These are phyloP conservation scores for Pichia scutulata DNA, from an alignment of 805 yeast genomes.

Conservation along the genomic window DNA sequence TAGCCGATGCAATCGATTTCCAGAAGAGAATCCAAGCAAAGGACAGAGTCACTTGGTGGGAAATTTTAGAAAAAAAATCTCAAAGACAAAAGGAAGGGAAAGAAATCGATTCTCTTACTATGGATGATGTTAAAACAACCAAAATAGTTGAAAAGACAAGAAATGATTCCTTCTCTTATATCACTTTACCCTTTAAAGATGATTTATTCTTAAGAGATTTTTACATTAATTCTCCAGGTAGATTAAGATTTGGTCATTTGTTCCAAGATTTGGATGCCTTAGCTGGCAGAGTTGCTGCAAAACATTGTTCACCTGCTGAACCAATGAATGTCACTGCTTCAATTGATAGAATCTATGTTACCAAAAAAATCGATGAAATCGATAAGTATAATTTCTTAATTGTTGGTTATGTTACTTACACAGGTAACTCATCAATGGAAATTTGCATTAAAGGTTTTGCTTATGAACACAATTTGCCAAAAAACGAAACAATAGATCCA, in stretches of 20 bases:
- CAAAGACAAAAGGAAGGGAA: constrained; percentile 68
- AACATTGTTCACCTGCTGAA: constrained; percentile 91
- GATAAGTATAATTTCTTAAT: constrained; percentile 66
- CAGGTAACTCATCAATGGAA: constrained; percentile 94
- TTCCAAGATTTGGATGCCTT: constrained; percentile 92
- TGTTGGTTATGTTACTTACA: constrained; percentile 91
- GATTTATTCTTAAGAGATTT: constrained; percentile 79
- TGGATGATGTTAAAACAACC: constrained; percentile 64
- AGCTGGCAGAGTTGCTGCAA: constrained; percentile 89
- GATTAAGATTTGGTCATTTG: constrained; percentile 84
- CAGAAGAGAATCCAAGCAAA: constrained; percentile 31
- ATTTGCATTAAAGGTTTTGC: constrained; percentile 86
- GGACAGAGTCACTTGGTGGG: constrained; percentile 73
- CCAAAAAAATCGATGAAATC: constrained; percentile 75
- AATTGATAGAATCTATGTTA: constrained; percentile 84
- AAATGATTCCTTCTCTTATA: constrained; percentile 64
- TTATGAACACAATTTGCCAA: constrained; percentile 47
- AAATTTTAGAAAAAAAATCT: constrained; percentile 68
- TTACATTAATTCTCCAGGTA: constrained; percentile 85
- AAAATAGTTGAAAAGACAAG: constrained; percentile 67
- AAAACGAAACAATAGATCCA: constrained; percentile 36
- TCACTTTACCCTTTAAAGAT: constrained; percentile 74
- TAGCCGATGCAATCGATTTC: constrained; percentile 52
- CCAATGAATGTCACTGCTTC: constrained; percentile 95
- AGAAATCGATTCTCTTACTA: constrained; percentile 59